phyloP scores from a whole-genome alignment of 1,284 basidiomycete genomes.

The Chondrostereum purpureum region DNA sequence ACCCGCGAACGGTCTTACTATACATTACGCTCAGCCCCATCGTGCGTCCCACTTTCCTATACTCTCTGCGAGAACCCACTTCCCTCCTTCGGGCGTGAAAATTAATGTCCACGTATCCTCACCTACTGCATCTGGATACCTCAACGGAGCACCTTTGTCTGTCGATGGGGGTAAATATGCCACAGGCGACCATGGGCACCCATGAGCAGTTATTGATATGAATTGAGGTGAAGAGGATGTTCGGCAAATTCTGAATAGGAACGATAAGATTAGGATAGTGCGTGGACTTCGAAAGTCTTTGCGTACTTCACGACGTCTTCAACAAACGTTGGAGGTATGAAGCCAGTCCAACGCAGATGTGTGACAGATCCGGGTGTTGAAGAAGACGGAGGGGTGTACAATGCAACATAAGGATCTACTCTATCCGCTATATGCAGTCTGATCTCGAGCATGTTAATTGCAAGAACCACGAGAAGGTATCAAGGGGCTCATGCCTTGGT shows the following conservation, averaged over 20 bases:
- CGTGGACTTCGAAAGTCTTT: constrained; percentile 15
- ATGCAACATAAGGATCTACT: constrained; percentile 38
- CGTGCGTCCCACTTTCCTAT: constrained; percentile 43
- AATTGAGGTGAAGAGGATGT: constrained; percentile 16
- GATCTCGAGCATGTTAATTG: constrained; percentile 3
- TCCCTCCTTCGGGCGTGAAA: constrained; percentile 14
- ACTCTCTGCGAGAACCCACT: constrained; percentile 40
- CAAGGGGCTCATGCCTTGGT: constrained; percentile 27
- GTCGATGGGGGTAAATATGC: constrained; percentile 34
- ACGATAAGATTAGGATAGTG: constrained; percentile 5
- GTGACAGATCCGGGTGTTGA: constrained; percentile 37
- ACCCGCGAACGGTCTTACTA: no score
- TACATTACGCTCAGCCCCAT: constrained; percentile 41
- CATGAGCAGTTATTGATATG: constrained; percentile 30
- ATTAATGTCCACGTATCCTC: constrained; percentile 49
- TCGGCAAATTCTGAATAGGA: constrained; percentile 9
- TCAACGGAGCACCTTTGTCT: constrained; percentile 20
- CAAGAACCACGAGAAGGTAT: background rate
- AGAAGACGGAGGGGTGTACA: constrained; percentile 40
- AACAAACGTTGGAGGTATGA: constrained; percentile 46
- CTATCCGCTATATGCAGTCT: constrained; percentile 38
- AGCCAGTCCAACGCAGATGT: constrained; percentile 52
- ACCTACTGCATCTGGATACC: constrained; percentile 36
- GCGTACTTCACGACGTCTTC: constrained; percentile 38
- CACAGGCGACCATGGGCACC: constrained; percentile 33